Percentiles rank a stretch among this genome's conserved stretches.
These are phyloP conservation scores for Phialemonium atrogriseum DNA, from an alignment of 2,329 filamentous ascomycete species.

Conservation along the genomic window DNA sequence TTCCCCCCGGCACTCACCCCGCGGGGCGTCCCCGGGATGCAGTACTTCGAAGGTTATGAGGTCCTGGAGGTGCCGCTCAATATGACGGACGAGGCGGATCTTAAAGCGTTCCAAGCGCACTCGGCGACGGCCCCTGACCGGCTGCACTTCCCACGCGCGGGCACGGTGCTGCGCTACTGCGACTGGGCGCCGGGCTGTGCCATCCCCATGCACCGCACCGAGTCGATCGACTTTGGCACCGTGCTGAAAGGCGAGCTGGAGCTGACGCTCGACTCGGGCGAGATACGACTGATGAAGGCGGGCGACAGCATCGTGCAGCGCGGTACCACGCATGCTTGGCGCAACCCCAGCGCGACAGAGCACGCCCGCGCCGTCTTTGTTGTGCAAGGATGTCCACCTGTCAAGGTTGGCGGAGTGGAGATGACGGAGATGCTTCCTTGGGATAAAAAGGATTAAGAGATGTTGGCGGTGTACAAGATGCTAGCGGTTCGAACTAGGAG, in stretches of 20 bases:
- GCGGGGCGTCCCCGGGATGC: background rate
- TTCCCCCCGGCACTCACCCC: background rate
- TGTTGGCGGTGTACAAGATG: too few relatives aligned
- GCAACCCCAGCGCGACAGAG: too few relatives aligned
- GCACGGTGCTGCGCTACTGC: conserved; percentile 1
- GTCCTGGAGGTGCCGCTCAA: background rate
- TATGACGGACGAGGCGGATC: background rate
- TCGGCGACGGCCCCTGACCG: background rate
- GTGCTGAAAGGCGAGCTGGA: conserved; percentile 31
- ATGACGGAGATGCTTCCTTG: too few relatives aligned
- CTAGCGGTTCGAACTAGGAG: too few relatives aligned
- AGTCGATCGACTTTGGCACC: conserved; percentile 29
- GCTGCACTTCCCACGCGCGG: background rate
- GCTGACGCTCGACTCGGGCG: conserved; percentile 30
- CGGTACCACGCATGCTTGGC: conserved; percentile 36
- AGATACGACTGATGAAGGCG: conserved; percentile 24
- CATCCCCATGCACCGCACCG: conserved; percentile 34
- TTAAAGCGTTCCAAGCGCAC: background rate
- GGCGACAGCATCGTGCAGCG: conserved; percentile 33
- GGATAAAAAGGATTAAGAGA: too few relatives aligned
- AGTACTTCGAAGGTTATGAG: conserved; percentile 1
- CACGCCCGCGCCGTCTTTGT: too few relatives aligned
- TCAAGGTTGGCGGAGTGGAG: too few relatives aligned
- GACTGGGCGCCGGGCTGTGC: conserved; percentile 6
- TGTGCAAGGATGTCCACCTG: too few relatives aligned